Evolutionary conservation across 495 filamentous ascomycete species (phyloP).

Genomic region (Amorphotheca resinae): DNA sequence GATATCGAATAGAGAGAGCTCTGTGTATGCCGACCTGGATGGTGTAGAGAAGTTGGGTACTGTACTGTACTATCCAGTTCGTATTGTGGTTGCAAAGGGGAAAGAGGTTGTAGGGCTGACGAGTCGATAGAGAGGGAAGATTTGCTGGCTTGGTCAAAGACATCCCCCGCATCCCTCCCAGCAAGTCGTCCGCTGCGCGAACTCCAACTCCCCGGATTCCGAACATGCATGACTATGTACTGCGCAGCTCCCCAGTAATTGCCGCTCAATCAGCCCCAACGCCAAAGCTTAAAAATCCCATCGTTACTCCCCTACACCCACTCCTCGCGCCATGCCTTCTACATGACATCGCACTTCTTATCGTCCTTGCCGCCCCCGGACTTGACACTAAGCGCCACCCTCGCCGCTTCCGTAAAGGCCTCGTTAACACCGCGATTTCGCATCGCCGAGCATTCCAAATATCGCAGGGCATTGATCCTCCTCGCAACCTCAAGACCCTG

Average conservation of each 20-base stretch:
- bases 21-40: too few species aligned
- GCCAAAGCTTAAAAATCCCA: neutral
- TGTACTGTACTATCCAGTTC: too few species aligned
- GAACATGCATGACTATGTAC: too few species aligned
- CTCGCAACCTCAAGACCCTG: conserved; percentile 87
- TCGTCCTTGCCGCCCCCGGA: conserved; percentile 38
- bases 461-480: conserved; percentile 76
- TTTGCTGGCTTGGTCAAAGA: too few species aligned
- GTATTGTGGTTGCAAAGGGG: too few species aligned
- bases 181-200: too few species aligned
- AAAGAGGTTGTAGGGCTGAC: too few species aligned
- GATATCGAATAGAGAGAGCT: too few species aligned
- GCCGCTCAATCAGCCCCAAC: neutral
- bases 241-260: neutral
- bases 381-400: conserved; percentile 89
- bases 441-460: conserved; percentile 98
- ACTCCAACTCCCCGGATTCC: too few species aligned
- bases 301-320: neutral
- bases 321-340: conserved; percentile 13
- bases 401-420: conserved; percentile 94
- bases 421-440: conserved; percentile 95
- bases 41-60: too few species aligned
- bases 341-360: conserved; percentile 46
- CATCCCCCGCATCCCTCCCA: too few species aligned
- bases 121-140: too few species aligned